Base-by-base conservation (phyloP, 148 eudicot genomes). In the Chenopodium suecicum region DNA sequence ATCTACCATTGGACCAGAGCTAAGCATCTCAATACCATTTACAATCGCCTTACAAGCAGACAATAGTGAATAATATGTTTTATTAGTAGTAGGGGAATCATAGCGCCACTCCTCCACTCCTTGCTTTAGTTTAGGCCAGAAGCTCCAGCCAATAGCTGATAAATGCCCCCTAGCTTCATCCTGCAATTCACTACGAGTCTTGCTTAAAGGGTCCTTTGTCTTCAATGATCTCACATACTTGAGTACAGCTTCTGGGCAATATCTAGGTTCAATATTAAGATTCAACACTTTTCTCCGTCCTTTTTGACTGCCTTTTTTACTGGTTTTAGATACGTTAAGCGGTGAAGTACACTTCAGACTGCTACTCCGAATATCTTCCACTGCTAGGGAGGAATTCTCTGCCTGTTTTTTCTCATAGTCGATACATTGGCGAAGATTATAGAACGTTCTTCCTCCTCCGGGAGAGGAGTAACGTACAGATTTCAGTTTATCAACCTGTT, bases 61-160 rank as follows among this genome's bases (percentile, higher is more conserved):
- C 82, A 27, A 80, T 50, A 92, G 88, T 69, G 92, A 86, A 78
- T 74, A 23, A 83, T 83, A 93, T 14, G 46, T 20, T 82, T 32
- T 89, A 4, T 87, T 27, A 16, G 79, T 86, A 79, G 69, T 77
- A 46, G 92, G 94, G 1, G 97, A 86, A 23, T 14, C 20, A 78
- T 93, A 95, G 41, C 85, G 87, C 82, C 82, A 73, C 81, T 83
- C 88, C 27, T 67, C n/a, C 70, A 0, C 82, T 64, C 77, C 69
- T 68, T 65, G 31, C 81, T 64, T 81, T 69, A 0, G 0, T 52
- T 9, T 25, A 73, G 63, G 17, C 86, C 84, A 82, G 8, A 93
- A 78, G 75, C 37, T 74, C 98, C 98, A 95, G 56, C 98, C 97
- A 60, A 91, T 78, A 56, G 90, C 89, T 47, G 84, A 25, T 65